phyloP scores from a whole-genome alignment of 1,139 yeast genomes.

The Yarrowia galli region DNA sequence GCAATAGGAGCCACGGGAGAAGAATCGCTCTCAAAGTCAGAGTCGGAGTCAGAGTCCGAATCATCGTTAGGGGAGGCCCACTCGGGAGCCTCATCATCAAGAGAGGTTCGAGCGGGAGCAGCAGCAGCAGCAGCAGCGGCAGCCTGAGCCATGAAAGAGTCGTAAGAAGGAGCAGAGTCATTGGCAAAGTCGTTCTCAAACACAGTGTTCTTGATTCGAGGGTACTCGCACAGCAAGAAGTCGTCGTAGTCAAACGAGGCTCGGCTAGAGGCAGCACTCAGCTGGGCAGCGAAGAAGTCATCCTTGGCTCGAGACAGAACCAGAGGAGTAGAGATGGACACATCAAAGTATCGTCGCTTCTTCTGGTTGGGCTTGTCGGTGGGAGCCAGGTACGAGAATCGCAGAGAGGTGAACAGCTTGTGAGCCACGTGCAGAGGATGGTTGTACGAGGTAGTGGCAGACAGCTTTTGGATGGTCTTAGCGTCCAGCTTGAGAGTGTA shows the following conservation, averaged over 20 bases:
- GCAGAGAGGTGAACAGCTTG: conserved; percentile 29
- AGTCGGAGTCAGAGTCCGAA: conserved; percentile 27
- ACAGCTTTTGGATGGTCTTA: conserved; percentile 3
- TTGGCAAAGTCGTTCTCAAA: conserved; percentile 37
- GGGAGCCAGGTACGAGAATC: conserved; percentile 32
- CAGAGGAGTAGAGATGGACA: conserved; percentile 33
- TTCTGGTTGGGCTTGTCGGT: conserved; percentile 14
- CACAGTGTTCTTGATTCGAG: conserved; percentile 32
- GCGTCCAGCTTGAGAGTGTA: conserved; percentile 24
- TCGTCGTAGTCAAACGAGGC: conserved; percentile 27
- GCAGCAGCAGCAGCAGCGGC: conserved; percentile 1
- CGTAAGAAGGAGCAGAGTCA: conserved; percentile 37
- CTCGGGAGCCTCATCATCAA: conserved; percentile 33
- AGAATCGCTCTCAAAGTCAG: conserved; percentile 32
- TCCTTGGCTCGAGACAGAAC: conserved; percentile 33
- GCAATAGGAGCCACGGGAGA: conserved; percentile 29
- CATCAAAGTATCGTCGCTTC: conserved; percentile 38
- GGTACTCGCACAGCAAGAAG: conserved; percentile 37
- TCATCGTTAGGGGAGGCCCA: conserved; percentile 30
- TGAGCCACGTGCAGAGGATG: conserved; percentile 30
- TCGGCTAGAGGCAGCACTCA: conserved; percentile 7
- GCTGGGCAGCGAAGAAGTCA: conserved; percentile 8
- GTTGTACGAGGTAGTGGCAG: conserved; percentile 23
- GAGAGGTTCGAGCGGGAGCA: conserved; percentile 8
- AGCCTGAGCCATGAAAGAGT: conserved; percentile 22